Base-by-base conservation (phyloP, 192 early-diverging fungal species). In the Funneliformis geosporum region DNA sequence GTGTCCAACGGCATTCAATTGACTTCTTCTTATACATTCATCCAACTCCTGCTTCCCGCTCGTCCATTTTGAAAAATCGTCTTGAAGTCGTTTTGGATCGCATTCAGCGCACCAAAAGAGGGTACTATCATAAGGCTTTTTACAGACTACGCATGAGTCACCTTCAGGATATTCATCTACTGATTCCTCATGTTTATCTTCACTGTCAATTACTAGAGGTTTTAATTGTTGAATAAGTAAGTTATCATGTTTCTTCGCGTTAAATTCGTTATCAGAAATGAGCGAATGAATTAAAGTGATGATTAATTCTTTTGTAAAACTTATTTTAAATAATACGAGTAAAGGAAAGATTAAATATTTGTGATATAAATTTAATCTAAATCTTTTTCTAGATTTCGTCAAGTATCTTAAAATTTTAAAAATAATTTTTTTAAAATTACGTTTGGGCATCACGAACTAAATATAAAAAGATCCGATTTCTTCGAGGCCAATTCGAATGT, bases 81-180 rank as follows among this genome's bases (percentile, higher is more conserved):
- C 47, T 55, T 43, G 47, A 42, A 74, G 33, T 27, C 73, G 44
- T 38, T 55, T 55, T 14, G 44, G 11, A 28, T 59, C 50, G 11
- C 73, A 74, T 28, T 44, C 9, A 2, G 40, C 10, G 59, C 73
- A 74, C 73, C 73, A 74, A 55, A 28, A 59, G 25, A 67, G 65
- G 2, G 65, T 28, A 6, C 21, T 55, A 55, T 21, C 21, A 18
- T 55, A 21, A 55, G 21, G 5, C 21, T 55, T 55, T 18, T 55
- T 55, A 55, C 50, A 55, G 6, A 55, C 50, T 6, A 18, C 16
- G 7, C 50, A 55, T 21, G 50, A 55, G 4, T 55, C 18, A 55
- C 50, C 50, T 55, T 55, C 7, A 55, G 50, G 50, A 55, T 5
- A 55, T 55, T 55, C 50, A 1, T 55, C 50, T 21, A 55, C 21